A percentile compares a stretch with the other conserved stretches of the same genome.
These are phyloP conservation scores for Austroboletus niveus DNA, from an alignment of 1,284 basidiomycete genomes.

Conservation along the genomic window DNA sequence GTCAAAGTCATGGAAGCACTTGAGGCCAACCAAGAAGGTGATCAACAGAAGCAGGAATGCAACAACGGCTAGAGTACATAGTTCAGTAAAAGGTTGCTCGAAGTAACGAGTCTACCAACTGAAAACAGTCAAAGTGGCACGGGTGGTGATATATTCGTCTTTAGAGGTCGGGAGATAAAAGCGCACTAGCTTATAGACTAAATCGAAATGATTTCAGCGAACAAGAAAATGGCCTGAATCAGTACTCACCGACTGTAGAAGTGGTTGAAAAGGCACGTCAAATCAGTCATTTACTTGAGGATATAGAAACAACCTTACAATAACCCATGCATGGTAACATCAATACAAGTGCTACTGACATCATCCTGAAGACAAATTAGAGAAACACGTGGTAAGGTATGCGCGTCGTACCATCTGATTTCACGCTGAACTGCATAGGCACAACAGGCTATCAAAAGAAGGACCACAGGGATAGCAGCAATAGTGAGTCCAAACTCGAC, in stretches of 20 bases:
- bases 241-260: slow-evolving; percentile 39
- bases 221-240: not conserved
- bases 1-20: slow-evolving; percentile 78
- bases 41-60: slow-evolving; percentile 70
- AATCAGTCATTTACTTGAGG: slow-evolving; percentile 14
- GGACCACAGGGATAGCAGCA: slow-evolving; percentile 77
- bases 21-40: slow-evolving; percentile 71
- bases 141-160: slow-evolving; percentile 60
- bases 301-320: slow-evolving; percentile 47
- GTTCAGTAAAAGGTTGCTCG: not conserved
- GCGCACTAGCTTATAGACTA: slow-evolving; percentile 78
- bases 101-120: slow-evolving; percentile 50
- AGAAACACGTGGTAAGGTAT: not conserved
- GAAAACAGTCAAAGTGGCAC: slow-evolving; percentile 74
- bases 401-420: slow-evolving; percentile 63
- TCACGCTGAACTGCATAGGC: slow-evolving; percentile 73
- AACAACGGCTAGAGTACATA: slow-evolving; percentile 52
- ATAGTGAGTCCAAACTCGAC: slow-evolving; percentile 80
- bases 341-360: slow-evolving; percentile 63
- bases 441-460: slow-evolving; percentile 63
- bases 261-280: not conserved
- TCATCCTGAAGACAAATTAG: slow-evolving; percentile 43
- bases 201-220: slow-evolving; percentile 6
- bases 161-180: slow-evolving; percentile 65
- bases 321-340: slow-evolving; percentile 76